Percentiles rank a stretch among this genome's conserved stretches.
phyloP scores from a whole-genome alignment of 2,329 filamentous ascomycete species.

The Cordyceps farinosa region DNA sequence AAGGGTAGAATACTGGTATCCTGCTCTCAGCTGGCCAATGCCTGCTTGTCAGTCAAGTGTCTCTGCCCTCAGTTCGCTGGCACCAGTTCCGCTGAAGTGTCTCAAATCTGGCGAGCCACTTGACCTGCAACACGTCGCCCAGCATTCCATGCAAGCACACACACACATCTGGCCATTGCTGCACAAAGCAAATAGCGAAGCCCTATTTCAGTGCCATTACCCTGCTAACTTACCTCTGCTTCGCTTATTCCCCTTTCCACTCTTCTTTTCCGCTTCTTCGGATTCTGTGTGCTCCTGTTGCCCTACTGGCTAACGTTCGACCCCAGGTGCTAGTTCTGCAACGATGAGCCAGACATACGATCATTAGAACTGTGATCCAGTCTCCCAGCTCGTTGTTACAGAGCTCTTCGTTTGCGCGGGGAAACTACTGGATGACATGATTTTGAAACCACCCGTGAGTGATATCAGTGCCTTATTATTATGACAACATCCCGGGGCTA shows the following conservation, averaged over 20 bases:
- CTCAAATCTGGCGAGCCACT: constrained; percentile 8
- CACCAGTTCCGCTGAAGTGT: background rate
- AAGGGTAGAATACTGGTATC: background rate
- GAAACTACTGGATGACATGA: background rate
- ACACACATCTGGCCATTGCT: background rate
- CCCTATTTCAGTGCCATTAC: background rate
- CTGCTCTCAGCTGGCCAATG: background rate
- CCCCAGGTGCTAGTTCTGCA: background rate
- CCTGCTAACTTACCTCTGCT: background rate
- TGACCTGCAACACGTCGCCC: background rate
- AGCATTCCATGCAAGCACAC: background rate
- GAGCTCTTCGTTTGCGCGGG: background rate
- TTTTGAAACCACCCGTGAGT: background rate
- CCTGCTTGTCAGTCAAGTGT: background rate
- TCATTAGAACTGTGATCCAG: background rate
- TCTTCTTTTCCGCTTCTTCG: background rate
- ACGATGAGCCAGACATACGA: background rate
- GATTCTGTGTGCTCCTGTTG: background rate
- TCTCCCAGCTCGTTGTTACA: background rate
- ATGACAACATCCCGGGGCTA: background rate
- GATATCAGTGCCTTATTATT: background rate
- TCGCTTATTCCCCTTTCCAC: background rate
- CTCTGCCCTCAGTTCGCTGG: background rate
- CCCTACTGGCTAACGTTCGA: background rate
- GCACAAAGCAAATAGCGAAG: background rate